Base-by-base conservation (phyloP, 208 protist species). In the Phytomonas sp. region DNA sequence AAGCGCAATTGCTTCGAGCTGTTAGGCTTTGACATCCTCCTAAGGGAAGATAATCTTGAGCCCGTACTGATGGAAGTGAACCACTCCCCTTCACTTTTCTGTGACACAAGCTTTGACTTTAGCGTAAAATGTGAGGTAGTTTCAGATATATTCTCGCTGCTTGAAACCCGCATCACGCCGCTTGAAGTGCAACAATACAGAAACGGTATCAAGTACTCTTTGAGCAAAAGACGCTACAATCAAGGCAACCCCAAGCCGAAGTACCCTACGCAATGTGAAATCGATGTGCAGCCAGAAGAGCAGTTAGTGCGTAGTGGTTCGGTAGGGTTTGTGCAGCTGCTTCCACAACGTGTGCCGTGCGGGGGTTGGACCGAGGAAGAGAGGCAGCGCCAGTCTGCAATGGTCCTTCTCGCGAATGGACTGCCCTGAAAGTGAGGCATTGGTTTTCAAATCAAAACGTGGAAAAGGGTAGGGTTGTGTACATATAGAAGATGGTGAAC, bases 61-160 rank as follows among this genome's bases (percentile, higher is more conserved):
- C 89, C 89, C 6, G 82, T 91, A 26, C 68, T 97, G 61, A 85
- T 95, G 82, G 93, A 97, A 72, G 89, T 96, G 29, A 97, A 97
- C 74, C 93, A 96, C 78, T 94, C 87, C 4, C 93, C 93, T 0
- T 94, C 87, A 16, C 83, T 94, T 34, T 91, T 93, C 60, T 94
- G 88, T 69, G 93, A 95, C 49, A 83, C 89, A 0, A 49, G 63
- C 1, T 84, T 94, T 60, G 93, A 97, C 71, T 89, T 92, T 72
- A 63, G 66, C 29, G 77, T 95, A 26, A 97, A 97, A 75, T 75
- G 74, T 19, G 52, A 67, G 4, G 87, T 97, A 40, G 67, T 96
- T 69, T 65, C 63, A 45, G 92, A 97, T 70, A 82, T 83, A 4
- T 76, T 94, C 63, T 69, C 73, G 1, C 61, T 96, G 23, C 63